Base-by-base conservation (phyloP, 2,329 filamentous ascomycete species). In the Geosmithia flava region DNA sequence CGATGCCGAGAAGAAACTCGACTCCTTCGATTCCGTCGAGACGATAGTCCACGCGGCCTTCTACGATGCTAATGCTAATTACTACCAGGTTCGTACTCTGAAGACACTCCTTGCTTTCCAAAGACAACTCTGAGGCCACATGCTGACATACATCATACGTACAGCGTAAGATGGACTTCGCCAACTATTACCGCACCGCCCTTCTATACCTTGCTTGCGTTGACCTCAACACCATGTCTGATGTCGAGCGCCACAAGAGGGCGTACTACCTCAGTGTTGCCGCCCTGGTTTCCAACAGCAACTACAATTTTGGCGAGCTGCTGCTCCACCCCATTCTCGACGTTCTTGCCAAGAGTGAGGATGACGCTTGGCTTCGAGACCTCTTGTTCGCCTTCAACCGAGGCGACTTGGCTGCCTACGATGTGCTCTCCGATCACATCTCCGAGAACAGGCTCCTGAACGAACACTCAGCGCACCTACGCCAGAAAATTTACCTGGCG, bases 281-380 rank as follows among this genome's bases (percentile, higher is more conserved):
- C 27, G 93, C 93, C 10, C 77, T 98, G 8, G 86, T 96, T 40
- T 96, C 90, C 46, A 87, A 91, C 60, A 87, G 81, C 59, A 98
- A 97, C 70, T 97, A 98, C 80, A 98, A 98, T 74, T 98, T 98
- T 58, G 93, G 93, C 65, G 93, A 98, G 73, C 83, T 98, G n/a
- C 80, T 98, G 30, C 79, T 98, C 56, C 93, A 98, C 65, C 93
- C 93, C 3, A 95, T 98, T 61, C 82, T 98, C 53, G 87, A 95
- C 61, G 83, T 85, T 19, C 79, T 98, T 47, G 62, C 64, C 20
- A 74, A 74, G 59, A 80, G 83, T 57, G 82, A 84, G 20, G 77
- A 83, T 42, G 80, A 94, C 62, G 74, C 81, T 47, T 98, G 93
- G 93, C 78, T 98, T 53, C 86, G 89, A 53, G 87, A 96, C 42